Evolutionary conservation across 2,329 filamentous ascomycete genomes (phyloP).

Genomic region (Colletotrichum sp.): DNA sequence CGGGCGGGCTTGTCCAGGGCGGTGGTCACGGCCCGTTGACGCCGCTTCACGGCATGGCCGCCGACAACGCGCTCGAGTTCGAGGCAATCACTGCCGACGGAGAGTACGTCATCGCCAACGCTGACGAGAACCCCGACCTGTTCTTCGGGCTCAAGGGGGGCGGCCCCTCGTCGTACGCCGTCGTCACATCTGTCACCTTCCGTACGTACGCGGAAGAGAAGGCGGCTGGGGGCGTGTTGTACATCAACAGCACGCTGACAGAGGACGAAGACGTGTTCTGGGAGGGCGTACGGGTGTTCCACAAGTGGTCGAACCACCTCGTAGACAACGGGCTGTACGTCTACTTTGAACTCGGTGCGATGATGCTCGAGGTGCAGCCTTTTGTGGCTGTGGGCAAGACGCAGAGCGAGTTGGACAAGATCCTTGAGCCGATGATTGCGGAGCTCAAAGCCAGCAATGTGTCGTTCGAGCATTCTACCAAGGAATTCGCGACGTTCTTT

Average conservation of each 20-base stretch:
- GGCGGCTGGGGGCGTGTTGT: constrained; percentile 44
- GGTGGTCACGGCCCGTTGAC: constrained; percentile 58
- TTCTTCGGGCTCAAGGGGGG: constrained; percentile 63
- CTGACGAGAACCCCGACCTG: constrained; percentile 51
- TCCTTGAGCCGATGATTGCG: background rate
- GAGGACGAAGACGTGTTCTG: constrained; percentile 46
- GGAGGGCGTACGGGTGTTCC: constrained; percentile 51
- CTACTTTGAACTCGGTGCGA: constrained; percentile 34
- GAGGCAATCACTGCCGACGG: constrained; percentile 51
- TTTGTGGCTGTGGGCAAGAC: background rate
- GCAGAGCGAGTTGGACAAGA: background rate
- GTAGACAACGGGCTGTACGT: constrained; percentile 46
- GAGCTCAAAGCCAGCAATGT: background rate
- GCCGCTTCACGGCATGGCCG: constrained; percentile 44
- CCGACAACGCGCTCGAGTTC: constrained; percentile 53
- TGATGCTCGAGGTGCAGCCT: background rate
- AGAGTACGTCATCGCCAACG: constrained; percentile 45
- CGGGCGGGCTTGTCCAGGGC: constrained; percentile 64
- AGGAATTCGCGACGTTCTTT: constrained; percentile 12
- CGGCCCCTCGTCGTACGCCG: constrained; percentile 55
- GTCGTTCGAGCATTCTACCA: background rate
- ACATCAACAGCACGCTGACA: constrained; percentile 33
- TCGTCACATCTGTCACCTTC: constrained; percentile 56
- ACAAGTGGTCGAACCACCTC: constrained; percentile 43
- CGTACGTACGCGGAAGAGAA: constrained; percentile 52